phyloP scores from a whole-genome alignment of 2,329 filamentous ascomycete species.

The Phaeomoniella chlamydospora region DNA sequence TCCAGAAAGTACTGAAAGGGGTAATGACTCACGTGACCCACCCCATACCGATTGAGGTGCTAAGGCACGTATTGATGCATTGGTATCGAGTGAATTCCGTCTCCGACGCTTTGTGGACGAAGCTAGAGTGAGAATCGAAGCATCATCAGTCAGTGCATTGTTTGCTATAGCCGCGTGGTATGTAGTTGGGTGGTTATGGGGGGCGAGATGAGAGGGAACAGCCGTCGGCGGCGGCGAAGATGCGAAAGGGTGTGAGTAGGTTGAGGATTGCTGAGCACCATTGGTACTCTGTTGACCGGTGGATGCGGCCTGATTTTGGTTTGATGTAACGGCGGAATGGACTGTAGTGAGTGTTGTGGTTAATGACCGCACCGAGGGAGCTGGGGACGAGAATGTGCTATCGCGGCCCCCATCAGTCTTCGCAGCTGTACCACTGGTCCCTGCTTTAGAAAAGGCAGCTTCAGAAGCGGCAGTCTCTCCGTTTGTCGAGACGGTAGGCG shows the following conservation, averaged over 20 bases:
- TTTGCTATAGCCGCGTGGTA: conserved; percentile 48
- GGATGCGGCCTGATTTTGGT: conserved; percentile 10
- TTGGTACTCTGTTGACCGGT: conserved; percentile 21
- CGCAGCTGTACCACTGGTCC: conserved; percentile 54
- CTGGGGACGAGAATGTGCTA: conserved; percentile 52
- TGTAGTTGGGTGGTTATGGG: conserved; percentile 37
- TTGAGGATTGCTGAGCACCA: conserved; percentile 22
- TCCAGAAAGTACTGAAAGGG: conserved; percentile 45
- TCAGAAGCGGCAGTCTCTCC: conserved; percentile 62
- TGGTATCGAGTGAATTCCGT: conserved; percentile 49
- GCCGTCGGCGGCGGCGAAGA: conserved; percentile 42
- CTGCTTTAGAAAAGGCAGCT: conserved; percentile 63
- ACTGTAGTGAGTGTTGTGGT: conserved; percentile 54
- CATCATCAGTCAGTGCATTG: conserved; percentile 50
- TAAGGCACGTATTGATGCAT: conserved; percentile 51
- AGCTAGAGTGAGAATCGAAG: conserved; percentile 49
- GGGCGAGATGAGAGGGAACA: conserved; percentile 42
- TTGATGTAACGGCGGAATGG: conserved; percentile 38
- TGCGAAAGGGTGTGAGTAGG: conserved; percentile 48
- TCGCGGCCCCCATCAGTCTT: conserved; percentile 53
- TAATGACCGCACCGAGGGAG: conserved; percentile 49
- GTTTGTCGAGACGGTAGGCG: conserved; percentile 73
- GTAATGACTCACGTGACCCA: conserved; percentile 48
- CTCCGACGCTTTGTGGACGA: conserved; percentile 50
- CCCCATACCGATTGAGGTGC: conserved; percentile 51